These are phyloP conservation scores for Moesziomyces sp. DNA, from an alignment of 1,284 basidiomycete species.

Conservation along the genomic window DNA sequence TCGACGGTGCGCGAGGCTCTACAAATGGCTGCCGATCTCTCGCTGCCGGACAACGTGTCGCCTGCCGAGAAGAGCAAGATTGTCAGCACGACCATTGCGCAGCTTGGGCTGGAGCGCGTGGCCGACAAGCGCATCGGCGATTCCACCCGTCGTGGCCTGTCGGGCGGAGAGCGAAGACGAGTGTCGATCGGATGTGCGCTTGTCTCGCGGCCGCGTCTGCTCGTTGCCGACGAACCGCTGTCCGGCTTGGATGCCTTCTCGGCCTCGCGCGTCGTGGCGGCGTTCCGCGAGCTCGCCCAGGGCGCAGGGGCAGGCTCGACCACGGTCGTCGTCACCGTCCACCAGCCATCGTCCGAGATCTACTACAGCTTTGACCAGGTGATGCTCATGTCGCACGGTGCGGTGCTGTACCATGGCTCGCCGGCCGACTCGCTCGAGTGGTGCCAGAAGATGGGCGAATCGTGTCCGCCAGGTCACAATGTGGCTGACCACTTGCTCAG, in stretches of 20 bases:
- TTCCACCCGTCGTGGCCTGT: constrained; percentile 47
- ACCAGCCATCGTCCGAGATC: constrained; percentile 59
- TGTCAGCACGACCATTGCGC: constrained; percentile 32
- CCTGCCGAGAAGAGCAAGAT: constrained; percentile 33
- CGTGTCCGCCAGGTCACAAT: constrained; percentile 51
- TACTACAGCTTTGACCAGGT: constrained; percentile 50
- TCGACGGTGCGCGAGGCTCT: constrained; percentile 58
- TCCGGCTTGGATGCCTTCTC: constrained; percentile 56
- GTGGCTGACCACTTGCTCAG: constrained; percentile 56
- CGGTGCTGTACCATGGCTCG: constrained; percentile 49
- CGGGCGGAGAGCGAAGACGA: constrained; percentile 55
- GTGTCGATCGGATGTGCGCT: constrained; percentile 56
- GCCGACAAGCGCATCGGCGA: constrained; percentile 53
- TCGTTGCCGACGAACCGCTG: constrained; percentile 55
- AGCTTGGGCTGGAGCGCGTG: constrained; percentile 47
- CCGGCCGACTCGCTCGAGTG: constrained; percentile 44
- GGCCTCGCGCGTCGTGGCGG: constrained; percentile 48
- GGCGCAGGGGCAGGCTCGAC: constrained; percentile 37
- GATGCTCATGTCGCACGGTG: constrained; percentile 51
- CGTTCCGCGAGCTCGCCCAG: constrained; percentile 40
- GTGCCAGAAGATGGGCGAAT: constrained; percentile 48
- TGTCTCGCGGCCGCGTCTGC: constrained; percentile 47
- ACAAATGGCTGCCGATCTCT: constrained; percentile 51
- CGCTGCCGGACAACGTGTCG: constrained; percentile 49
- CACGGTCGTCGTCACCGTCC: constrained; percentile 54